These are phyloP conservation scores for Prunus dulcis DNA, from an alignment of 306 rosid species.

Conservation along the genomic window DNA sequence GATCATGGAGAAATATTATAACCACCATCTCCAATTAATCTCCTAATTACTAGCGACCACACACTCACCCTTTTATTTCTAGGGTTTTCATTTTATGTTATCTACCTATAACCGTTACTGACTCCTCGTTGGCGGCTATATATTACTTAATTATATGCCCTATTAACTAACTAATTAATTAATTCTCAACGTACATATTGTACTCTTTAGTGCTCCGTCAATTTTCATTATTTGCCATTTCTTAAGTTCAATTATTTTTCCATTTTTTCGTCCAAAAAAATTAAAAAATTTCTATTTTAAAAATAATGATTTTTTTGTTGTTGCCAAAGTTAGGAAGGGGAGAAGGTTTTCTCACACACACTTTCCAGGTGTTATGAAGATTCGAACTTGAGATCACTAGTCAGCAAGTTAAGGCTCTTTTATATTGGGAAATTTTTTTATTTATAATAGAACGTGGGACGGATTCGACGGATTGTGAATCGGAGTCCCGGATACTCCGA, in stretches of 20 bases:
- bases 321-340: too few relatives aligned
- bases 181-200: not conserved
- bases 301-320: too few relatives aligned
- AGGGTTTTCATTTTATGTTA: slow-evolving; percentile 3
- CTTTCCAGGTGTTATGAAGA: too few relatives aligned
- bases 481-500: too few relatives aligned
- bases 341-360: too few relatives aligned
- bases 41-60: slow-evolving; percentile 1
- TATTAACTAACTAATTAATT: not conserved
- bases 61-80: slow-evolving; percentile 3
- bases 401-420: too few relatives aligned
- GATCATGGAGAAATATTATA: not conserved
- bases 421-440: too few relatives aligned
- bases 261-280: too few relatives aligned
- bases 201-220: not conserved
- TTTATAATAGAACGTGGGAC: too few relatives aligned
- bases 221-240: not conserved
- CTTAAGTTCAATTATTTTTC: not conserved
- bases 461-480: too few relatives aligned
- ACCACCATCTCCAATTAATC: slow-evolving; percentile 1
- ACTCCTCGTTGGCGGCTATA: slow-evolving; percentile 11
- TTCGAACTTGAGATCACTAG: too few relatives aligned
- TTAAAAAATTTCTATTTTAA: too few relatives aligned
- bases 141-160: not conserved
- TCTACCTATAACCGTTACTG: slow-evolving; percentile 2